A percentile compares a stretch with the other conserved stretches of the same genome.
These are phyloP conservation scores for Flaveria ramosissima DNA, from an alignment of 129 eudicot species.

Conservation along the genomic window DNA sequence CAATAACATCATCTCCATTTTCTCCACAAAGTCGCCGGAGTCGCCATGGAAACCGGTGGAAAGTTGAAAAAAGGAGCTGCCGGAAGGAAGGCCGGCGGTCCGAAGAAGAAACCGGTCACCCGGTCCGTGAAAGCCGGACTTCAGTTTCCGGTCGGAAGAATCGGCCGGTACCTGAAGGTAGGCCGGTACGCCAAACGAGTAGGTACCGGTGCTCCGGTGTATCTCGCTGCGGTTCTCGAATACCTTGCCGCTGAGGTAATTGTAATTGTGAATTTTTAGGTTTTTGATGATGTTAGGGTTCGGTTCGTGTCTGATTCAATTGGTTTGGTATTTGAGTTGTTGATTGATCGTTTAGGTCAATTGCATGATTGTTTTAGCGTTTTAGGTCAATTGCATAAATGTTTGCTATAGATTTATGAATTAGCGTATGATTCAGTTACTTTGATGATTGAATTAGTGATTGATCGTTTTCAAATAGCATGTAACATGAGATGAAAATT, in stretches of 20 bases:
- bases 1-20: slow-evolving; percentile 9
- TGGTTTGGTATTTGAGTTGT: too few species aligned
- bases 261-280: slow-evolving; percentile 13
- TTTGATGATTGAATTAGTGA: too few species aligned
- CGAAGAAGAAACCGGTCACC: slow-evolving; percentile 53
- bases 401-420: too few species aligned
- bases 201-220: slow-evolving; percentile 64
- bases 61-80: slow-evolving; percentile 54
- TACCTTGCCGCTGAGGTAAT: slow-evolving; percentile 74
- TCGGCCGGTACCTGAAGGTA: slow-evolving; percentile 57
- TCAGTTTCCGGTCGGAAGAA: slow-evolving; percentile 66
- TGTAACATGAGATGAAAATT: too few species aligned
- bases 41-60: slow-evolving; percentile 36
- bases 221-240: slow-evolving; percentile 64
- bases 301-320: background rate
- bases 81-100: slow-evolving; percentile 59
- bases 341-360: too few species aligned
- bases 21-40: background rate
- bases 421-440: background rate
- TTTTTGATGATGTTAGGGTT: background rate
- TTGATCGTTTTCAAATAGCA: background rate
- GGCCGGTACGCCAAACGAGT: slow-evolving; percentile 56
- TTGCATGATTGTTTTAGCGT: too few species aligned
- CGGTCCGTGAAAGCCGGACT: slow-evolving; percentile 67
- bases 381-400: too few species aligned